These are phyloP conservation scores for Pseudocercospora ulei DNA, from an alignment of 2,329 filamentous ascomycete species.

Conservation along the genomic window DNA sequence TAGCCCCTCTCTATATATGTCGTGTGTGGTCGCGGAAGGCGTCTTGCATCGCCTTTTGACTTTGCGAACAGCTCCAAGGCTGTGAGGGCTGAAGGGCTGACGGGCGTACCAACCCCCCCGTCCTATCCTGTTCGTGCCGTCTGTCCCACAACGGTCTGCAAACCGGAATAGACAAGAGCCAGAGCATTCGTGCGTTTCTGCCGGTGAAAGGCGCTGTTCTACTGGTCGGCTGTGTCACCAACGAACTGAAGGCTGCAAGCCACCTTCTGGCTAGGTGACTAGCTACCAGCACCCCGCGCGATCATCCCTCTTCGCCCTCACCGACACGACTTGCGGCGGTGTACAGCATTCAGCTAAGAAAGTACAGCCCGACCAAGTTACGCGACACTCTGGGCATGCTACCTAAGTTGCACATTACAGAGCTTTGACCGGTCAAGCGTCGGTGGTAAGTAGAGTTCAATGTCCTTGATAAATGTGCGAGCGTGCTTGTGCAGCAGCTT, in stretches of 20 bases:
- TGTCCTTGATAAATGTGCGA: too few relatives aligned
- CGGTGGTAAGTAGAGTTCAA: too few relatives aligned
- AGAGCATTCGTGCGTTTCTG: conserved; percentile 1
- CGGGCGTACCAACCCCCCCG: conserved; percentile 6
- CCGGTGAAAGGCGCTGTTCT: conserved; percentile 6
- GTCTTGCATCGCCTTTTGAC: conserved; percentile 13
- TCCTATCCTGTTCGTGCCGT: conserved; percentile 9
- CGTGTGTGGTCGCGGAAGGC: conserved; percentile 4
- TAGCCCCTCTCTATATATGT: background rate
- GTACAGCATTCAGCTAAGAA: background rate
- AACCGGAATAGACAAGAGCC: conserved; percentile 3
- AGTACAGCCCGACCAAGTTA: too few relatives aligned
- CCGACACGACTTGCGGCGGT: conserved; percentile 11
- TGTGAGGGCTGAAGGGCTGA: conserved; percentile 16
- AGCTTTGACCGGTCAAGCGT: too few relatives aligned
- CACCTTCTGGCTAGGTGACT: conserved; percentile 11
- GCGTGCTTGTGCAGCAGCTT: too few relatives aligned
- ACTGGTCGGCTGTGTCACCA: conserved; percentile 5
- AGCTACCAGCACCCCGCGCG: conserved; percentile 1
- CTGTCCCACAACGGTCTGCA: conserved; percentile 2
- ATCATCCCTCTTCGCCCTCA: conserved; percentile 14
- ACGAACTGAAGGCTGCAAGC: conserved; percentile 13
- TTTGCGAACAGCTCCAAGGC: conserved; percentile 8
- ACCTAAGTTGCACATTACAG: too few relatives aligned
- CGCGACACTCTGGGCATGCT: too few relatives aligned